Conservation (phyloP, 1,139 yeast genomes). For the Hanseniaspora gamundiae region DNA sequence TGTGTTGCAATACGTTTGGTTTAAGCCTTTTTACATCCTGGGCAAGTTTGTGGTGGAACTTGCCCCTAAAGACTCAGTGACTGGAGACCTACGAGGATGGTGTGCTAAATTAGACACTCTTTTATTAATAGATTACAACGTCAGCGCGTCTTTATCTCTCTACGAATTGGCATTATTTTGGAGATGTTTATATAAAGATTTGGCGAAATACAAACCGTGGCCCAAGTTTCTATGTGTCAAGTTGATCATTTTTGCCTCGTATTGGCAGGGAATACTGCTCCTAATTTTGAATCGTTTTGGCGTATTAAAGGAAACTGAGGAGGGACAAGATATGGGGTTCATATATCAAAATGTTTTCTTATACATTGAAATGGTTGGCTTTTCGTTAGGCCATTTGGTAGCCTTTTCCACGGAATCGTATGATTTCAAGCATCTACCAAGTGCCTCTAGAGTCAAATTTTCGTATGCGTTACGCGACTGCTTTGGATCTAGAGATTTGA, state of each 20-base stretch:
- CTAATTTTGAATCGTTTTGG: constrained; percentile 49
- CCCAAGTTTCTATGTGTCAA: constrained; percentile 90
- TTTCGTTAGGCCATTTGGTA: constrained; percentile 77
- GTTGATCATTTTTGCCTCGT: constrained; percentile 85
- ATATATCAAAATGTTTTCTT: constrained; percentile 69
- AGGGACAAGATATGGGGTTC: constrained; percentile 33
- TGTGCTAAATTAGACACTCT: constrained; percentile 12
- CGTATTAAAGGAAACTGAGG: constrained; percentile 29
- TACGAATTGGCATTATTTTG: constrained; percentile 85
- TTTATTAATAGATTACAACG: constrained; percentile 56
- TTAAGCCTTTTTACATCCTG: constrained; percentile 68
- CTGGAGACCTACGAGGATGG: constrained; percentile 1
- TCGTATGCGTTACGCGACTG: constrained; percentile 62
- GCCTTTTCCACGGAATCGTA: constrained; percentile 77
- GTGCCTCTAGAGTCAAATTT: constrained; percentile 51
- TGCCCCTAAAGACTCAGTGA: constrained; percentile 37
- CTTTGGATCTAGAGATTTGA: constrained; percentile 60
- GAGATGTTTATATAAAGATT: constrained; percentile 71
- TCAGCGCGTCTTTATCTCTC: constrained; percentile 69
- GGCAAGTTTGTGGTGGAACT: constrained; percentile 41
- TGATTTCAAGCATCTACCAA: constrained; percentile 45
- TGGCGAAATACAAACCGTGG: constrained; percentile 74
- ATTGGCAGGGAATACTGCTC: constrained; percentile 84
- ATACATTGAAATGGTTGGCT: constrained; percentile 74
- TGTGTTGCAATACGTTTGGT: constrained; percentile 88